Percentiles rank a stretch among this genome's conserved stretches.
These are phyloP conservation scores for Fomitopsis palustris DNA, from an alignment of 1,284 basidiomycete genomes.

Conservation along the genomic window DNA sequence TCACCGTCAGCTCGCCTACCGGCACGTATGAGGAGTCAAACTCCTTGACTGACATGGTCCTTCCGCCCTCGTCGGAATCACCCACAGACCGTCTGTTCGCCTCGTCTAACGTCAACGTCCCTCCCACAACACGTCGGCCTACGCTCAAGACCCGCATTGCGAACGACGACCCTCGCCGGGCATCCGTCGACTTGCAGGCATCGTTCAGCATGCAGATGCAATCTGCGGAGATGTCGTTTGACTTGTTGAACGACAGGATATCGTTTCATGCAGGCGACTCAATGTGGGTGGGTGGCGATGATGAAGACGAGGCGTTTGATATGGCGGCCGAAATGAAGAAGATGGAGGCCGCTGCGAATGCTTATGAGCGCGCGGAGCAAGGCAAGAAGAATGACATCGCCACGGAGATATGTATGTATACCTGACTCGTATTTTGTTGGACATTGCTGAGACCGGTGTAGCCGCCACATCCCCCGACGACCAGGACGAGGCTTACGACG, in stretches of 20 bases:
- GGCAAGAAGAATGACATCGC: background rate
- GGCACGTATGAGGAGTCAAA: conserved; percentile 12
- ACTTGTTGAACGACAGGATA: conserved; percentile 60
- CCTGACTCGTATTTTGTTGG: background rate
- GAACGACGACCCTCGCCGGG: conserved; percentile 35
- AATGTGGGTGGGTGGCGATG: conserved; percentile 23
- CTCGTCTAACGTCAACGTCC: background rate
- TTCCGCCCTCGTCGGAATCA: conserved; percentile 12
- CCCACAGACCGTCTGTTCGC: conserved; percentile 6
- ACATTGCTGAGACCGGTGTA: background rate
- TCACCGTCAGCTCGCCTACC: conserved; percentile 20
- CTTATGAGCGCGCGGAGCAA: conserved; percentile 10
- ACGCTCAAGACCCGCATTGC: conserved; percentile 6
- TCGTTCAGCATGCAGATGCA: conserved; percentile 56
- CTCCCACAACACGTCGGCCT: conserved; percentile 1
- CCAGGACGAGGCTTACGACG: background rate
- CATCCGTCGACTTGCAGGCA: conserved; percentile 54
- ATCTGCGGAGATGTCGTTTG: conserved; percentile 55
- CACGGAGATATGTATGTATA: background rate
- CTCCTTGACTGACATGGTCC: conserved; percentile 3
- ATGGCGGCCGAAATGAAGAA: conserved; percentile 15
- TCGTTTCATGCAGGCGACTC: conserved; percentile 42
- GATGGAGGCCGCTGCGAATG: conserved; percentile 14
- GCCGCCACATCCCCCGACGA: background rate
- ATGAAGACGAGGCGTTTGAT: conserved; percentile 21